Percentiles rank a stretch among this genome's conserved stretches.
These are phyloP conservation scores for Citrullus colocynthis DNA, from an alignment of 306 rosid species.

Conservation along the genomic window DNA sequence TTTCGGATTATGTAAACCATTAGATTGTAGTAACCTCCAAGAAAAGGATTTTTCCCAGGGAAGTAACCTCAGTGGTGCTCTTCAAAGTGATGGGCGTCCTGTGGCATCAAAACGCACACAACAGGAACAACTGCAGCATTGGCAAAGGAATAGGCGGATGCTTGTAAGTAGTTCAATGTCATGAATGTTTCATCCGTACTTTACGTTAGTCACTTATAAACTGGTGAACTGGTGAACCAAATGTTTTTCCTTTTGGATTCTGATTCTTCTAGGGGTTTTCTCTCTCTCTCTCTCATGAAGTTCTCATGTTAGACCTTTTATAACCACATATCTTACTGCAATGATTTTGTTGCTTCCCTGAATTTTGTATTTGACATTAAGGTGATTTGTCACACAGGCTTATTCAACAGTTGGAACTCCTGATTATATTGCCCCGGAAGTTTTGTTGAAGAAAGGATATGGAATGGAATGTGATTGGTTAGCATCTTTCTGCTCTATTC, in stretches of 20 bases:
- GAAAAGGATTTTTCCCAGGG: constrained; percentile 81
- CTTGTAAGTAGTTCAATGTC: constrained; percentile 54
- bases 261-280: not conserved
- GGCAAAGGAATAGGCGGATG: constrained; percentile 97
- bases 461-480: constrained; percentile 98
- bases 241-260: not conserved
- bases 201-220: constrained; percentile 12
- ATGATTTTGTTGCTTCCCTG: not conserved
- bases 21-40: constrained; percentile 91
- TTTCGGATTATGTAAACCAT: constrained; percentile 94
- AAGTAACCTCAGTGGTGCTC: constrained; percentile 79
- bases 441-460: constrained; percentile 95
- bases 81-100: constrained; percentile 88
- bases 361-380: not conserved
- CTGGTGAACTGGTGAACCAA: not conserved
- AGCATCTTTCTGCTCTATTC: constrained; percentile 21
- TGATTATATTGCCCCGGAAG: constrained; percentile 98
- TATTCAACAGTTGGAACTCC: constrained; percentile 99
- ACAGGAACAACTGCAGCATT: constrained; percentile 94
- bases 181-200: constrained; percentile 14
- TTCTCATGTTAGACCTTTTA: not conserved
- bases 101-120: constrained; percentile 87
- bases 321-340: not conserved
- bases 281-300: not conserved
- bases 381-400: constrained; percentile 42